phyloP scores from a whole-genome alignment of 257 asterid genomes.

The Cinchona pubescens region DNA sequence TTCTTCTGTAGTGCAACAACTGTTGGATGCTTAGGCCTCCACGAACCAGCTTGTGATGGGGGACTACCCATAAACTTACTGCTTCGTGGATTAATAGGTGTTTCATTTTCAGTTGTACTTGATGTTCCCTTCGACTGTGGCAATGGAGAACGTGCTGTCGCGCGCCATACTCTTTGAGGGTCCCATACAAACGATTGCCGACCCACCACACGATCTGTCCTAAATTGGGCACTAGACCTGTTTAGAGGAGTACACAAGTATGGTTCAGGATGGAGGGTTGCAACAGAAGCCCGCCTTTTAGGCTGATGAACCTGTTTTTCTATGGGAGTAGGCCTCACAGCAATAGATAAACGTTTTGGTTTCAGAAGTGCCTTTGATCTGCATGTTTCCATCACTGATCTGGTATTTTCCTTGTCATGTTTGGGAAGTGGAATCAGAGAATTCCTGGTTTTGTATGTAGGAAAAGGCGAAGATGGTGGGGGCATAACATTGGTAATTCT shows the following conservation, averaged over 20 bases:
- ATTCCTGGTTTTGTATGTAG: slow-evolving; percentile 39
- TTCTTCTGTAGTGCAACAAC: slow-evolving; percentile 41
- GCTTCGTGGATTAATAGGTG: slow-evolving; percentile 54
- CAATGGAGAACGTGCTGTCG: slow-evolving; percentile 61
- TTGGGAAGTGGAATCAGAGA: slow-evolving; percentile 55
- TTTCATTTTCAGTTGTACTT: slow-evolving; percentile 31
- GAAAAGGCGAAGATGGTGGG: slow-evolving; percentile 40
- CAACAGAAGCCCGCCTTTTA: slow-evolving; percentile 79
- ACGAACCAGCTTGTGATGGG: slow-evolving; percentile 43
- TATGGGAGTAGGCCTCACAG: slow-evolving; percentile 49
- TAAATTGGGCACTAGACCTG: slow-evolving; percentile 34
- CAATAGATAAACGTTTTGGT: slow-evolving; percentile 74
- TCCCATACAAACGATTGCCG: slow-evolving; percentile 79
- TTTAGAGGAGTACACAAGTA: slow-evolving; percentile 47
- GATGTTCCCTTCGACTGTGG: slow-evolving; percentile 36
- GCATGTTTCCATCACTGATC: slow-evolving; percentile 25
- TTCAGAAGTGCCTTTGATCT: slow-evolving; percentile 37
- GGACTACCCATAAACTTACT: slow-evolving; percentile 58
- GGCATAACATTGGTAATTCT: slow-evolving; percentile 65
- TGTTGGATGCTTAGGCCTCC: slow-evolving; percentile 48
- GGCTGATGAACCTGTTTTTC: slow-evolving; percentile 55
- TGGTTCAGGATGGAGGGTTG: slow-evolving; percentile 53
- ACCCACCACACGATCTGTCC: slow-evolving; percentile 51
- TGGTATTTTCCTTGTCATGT: slow-evolving; percentile 58
- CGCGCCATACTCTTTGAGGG: slow-evolving; percentile 65